A percentile compares a stretch with the other conserved stretches of the same genome.
Conservation (phyloP, 768 basidiomycete genomes). For the Lactarius sanguifluus region DNA sequence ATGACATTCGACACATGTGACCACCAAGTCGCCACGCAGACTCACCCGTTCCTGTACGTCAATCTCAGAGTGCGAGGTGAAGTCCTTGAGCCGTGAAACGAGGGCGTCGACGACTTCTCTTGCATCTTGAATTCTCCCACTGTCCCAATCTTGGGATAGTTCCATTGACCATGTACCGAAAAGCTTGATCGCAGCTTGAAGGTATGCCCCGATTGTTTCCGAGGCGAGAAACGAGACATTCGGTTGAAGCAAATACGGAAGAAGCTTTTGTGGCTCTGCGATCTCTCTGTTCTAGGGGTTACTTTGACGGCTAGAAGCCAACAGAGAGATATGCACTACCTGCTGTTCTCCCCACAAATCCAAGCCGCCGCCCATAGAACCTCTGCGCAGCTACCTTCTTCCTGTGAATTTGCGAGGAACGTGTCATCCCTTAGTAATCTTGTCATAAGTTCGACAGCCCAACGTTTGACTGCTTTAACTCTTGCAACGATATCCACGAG, state of each 20-base stretch:
- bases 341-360: conserved; percentile 94
- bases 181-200: conserved; percentile 82
- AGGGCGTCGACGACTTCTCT: conserved; percentile 63
- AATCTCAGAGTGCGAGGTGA: conserved; percentile 63
- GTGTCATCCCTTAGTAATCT: conserved; percentile 77
- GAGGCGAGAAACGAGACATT: conserved; percentile 55
- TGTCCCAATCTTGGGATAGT: conserved; percentile 73
- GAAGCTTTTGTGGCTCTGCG: conserved; percentile 70
- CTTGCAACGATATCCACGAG: conserved; percentile 85
- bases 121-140: conserved; percentile 64
- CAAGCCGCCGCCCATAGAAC: conserved; percentile 93
- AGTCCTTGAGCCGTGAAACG: conserved; percentile 54
- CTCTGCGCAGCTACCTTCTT: conserved; percentile 76
- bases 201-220: conserved; percentile 72
- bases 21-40: conserved; percentile 24
- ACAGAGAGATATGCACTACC: conserved; percentile 43
- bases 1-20: conserved; percentile 18
- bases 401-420: conserved; percentile 63
- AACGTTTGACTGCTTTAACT: conserved; percentile 71
- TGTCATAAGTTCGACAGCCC: conserved; percentile 82
- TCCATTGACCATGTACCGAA: conserved; percentile 85
- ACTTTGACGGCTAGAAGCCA: neutral
- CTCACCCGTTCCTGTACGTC: conserved; percentile 92
- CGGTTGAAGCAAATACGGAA: conserved; percentile 67
- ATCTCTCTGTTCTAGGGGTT: conserved; percentile 54